phyloP scores from a whole-genome alignment of 2,329 filamentous ascomycete species.

The Venturia aucupariae region DNA sequence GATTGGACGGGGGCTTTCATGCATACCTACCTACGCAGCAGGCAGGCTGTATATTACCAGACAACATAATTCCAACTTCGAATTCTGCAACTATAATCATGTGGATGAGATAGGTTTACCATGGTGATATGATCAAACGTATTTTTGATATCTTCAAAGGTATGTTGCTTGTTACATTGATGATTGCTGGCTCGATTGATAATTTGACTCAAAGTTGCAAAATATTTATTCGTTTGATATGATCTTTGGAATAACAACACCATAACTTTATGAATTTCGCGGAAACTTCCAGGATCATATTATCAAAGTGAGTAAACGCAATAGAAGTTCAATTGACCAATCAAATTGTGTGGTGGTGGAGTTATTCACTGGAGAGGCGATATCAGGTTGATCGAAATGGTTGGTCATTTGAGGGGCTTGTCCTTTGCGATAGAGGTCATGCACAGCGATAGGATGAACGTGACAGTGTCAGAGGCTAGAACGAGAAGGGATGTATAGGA shows the following conservation, averaged over 20 bases:
- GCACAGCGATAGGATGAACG: background rate
- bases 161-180: too few relatives aligned
- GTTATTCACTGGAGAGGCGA: background rate
- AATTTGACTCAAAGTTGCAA: background rate
- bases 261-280: background rate
- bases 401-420: background rate
- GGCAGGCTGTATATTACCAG: background rate
- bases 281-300: background rate
- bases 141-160: too few relatives aligned
- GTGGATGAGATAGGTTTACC: too few relatives aligned
- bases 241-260: background rate
- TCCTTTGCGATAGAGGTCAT: background rate
- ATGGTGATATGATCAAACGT: too few relatives aligned
- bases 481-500: too few relatives aligned
- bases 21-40: too few relatives aligned
- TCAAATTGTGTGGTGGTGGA: background rate
- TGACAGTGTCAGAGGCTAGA: too few relatives aligned
- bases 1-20: too few relatives aligned
- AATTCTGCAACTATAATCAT: background rate
- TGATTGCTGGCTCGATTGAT: background rate
- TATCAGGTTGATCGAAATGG: background rate
- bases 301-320: too few relatives aligned
- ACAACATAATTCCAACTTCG: background rate
- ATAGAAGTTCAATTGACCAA: background rate
- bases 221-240: background rate